A percentile compares a stretch with the other conserved stretches of the same genome.
Evolutionary conservation across 106 monocot species (phyloP).

Genomic region (Vanilla planifolia): DNA sequence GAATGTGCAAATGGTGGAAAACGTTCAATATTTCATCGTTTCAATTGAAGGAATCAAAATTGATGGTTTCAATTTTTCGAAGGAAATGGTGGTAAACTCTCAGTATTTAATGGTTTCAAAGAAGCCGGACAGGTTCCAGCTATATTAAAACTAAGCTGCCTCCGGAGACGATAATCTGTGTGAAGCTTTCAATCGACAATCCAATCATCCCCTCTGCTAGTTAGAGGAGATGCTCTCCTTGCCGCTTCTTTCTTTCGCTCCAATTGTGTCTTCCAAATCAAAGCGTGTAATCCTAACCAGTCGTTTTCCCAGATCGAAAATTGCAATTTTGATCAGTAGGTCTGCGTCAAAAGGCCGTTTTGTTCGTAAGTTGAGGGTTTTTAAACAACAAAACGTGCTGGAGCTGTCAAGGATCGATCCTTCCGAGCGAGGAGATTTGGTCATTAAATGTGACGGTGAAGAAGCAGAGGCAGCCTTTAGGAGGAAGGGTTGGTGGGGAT

Average conservation of each 20-base stretch:
- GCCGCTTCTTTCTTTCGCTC: conserved; percentile 3
- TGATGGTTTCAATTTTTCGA: no score
- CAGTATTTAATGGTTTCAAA: no score
- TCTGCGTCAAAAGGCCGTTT: neutral
- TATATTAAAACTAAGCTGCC: no score
- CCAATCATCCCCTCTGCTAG: no score
- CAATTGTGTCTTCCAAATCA: neutral
- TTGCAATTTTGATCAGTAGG: conserved; percentile 20
- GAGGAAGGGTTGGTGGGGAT: neutral
- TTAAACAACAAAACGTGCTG: conserved; percentile 8
- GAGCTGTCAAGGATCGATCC: conserved; percentile 9
- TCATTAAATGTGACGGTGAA: neutral
- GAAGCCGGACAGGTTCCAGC: no score
- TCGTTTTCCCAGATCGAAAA: conserved; percentile 11
- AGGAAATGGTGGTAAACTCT: no score
- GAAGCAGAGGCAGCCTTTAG: conserved; percentile 24
- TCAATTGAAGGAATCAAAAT: no score
- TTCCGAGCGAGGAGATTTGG: neutral
- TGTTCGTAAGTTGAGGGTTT: conserved; percentile 10
- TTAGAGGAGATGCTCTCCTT: conserved; percentile 10
- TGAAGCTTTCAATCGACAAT: no score
- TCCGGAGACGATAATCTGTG: no score
- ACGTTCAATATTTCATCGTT: no score
- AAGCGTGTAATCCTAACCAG: neutral
- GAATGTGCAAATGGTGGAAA: no score